Percentiles rank a stretch among this genome's conserved stretches.
Evolutionary conservation across 768 basidiomycete species (phyloP).

Genomic region (Lenzites betulinus): DNA sequence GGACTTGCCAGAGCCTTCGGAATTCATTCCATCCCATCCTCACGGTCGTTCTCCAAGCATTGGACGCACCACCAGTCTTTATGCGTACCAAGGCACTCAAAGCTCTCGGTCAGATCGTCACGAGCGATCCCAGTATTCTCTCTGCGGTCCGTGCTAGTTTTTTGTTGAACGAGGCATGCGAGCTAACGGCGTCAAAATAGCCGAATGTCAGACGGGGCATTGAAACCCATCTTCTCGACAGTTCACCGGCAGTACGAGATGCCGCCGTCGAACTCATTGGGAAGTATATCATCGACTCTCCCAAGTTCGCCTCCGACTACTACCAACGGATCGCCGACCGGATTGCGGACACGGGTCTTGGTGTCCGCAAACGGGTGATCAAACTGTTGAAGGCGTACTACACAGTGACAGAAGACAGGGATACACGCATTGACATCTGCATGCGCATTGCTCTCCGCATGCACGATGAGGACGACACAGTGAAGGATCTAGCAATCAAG

Average conservation of each 20-base stretch:
- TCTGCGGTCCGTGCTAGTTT: slow-evolving; percentile 53
- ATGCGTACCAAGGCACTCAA: slow-evolving; percentile 94
- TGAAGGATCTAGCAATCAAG: slow-evolving; percentile 91
- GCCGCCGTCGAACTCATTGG: slow-evolving; percentile 96
- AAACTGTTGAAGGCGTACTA: slow-evolving; percentile 90
- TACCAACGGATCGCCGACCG: slow-evolving; percentile 87
- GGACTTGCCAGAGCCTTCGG: slow-evolving; percentile 71
- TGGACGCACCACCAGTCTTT: slow-evolving; percentile 86
- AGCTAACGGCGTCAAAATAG: slow-evolving; percentile 37
- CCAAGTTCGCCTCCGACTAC: slow-evolving; percentile 87
- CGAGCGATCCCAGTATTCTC: slow-evolving; percentile 83
- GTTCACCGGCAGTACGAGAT: slow-evolving; percentile 93
- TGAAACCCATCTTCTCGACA: slow-evolving; percentile 87
- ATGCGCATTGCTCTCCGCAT: slow-evolving; percentile 80
- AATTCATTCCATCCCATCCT: slow-evolving; percentile 85
- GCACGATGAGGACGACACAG: slow-evolving; percentile 91
- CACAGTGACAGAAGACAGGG: slow-evolving; percentile 55
- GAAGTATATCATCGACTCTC: slow-evolving; percentile 92
- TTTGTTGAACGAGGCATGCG: background rate
- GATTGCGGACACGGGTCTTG: slow-evolving; percentile 90
- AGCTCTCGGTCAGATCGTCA: slow-evolving; percentile 87
- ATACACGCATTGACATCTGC: slow-evolving; percentile 76
- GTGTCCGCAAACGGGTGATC: slow-evolving; percentile 94
- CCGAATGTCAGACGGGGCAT: slow-evolving; percentile 81
- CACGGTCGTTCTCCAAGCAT: slow-evolving; percentile 70